Evolutionary conservation across 192 early-diverging fungal genomes (phyloP).

Genomic region (Diversispora eburnea): DNA sequence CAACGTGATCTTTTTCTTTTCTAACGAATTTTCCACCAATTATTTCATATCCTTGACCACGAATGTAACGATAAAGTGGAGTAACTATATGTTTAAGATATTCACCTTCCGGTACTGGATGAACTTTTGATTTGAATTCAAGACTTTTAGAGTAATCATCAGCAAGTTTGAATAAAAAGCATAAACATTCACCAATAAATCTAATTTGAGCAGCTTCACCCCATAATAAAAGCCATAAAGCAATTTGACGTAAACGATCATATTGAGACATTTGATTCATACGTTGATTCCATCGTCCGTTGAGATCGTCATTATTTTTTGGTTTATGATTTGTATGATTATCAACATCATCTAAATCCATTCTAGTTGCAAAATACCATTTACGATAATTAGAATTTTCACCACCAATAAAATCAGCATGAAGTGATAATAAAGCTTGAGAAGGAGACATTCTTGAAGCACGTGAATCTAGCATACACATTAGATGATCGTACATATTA

Average conservation of each 20-base stretch:
- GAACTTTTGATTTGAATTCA: slow-evolving; percentile 49
- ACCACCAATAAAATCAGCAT: slow-evolving; percentile 79
- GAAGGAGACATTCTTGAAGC: slow-evolving; percentile 69
- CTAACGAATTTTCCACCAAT: slow-evolving; percentile 66
- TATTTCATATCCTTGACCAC: slow-evolving; percentile 71
- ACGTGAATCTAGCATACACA: slow-evolving; percentile 78
- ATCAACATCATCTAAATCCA: slow-evolving; percentile 55
- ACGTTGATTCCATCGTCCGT: slow-evolving; percentile 62
- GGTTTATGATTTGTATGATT: slow-evolving; percentile 33
- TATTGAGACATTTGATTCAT: slow-evolving; percentile 72
- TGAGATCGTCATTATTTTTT: slow-evolving; percentile 26
- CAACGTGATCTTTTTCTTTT: slow-evolving; percentile 72
- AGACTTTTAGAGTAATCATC: slow-evolving; percentile 54
- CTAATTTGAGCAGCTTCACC: slow-evolving; percentile 74
- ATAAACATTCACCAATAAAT: slow-evolving; percentile 70
- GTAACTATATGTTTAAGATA: slow-evolving; percentile 66
- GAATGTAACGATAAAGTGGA: slow-evolving; percentile 70
- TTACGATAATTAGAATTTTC: slow-evolving; percentile 77
- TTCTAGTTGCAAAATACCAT: slow-evolving; percentile 77
- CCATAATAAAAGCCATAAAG: slow-evolving; percentile 75
- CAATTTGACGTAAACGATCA: slow-evolving; percentile 67
- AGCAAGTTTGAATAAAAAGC: slow-evolving; percentile 76
- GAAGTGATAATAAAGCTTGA: slow-evolving; percentile 66
- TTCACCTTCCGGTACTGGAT: slow-evolving; percentile 59
- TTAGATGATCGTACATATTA: slow-evolving; percentile 72